Conservation (phyloP, 139 green algal genomes). For the Chloropicon primus region DNA sequence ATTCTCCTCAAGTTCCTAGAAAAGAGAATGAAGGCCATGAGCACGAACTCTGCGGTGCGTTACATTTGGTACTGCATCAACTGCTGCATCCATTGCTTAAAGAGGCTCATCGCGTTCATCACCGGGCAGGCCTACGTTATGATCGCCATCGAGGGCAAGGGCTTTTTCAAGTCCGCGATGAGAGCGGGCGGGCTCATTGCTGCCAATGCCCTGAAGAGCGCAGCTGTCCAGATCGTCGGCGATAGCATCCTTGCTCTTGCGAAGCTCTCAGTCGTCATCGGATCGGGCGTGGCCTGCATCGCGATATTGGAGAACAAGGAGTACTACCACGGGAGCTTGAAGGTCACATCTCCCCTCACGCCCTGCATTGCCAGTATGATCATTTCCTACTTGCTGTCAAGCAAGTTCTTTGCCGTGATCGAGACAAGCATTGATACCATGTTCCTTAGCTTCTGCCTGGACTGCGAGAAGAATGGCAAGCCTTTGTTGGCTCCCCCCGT, state of each 20-base stretch:
- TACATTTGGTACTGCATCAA: slow-evolving; percentile 7
- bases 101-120: slow-evolving; percentile 5
- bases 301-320: slow-evolving; percentile 1
- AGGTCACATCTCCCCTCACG: background rate
- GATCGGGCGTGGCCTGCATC: background rate
- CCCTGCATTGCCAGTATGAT: background rate
- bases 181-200: background rate
- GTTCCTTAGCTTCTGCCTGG: slow-evolving; percentile 2
- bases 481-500: background rate
- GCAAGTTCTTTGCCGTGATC: background rate
- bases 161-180: background rate
- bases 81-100: background rate
- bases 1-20: slow-evolving; percentile 1
- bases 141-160: slow-evolving; percentile 4
- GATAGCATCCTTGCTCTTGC: background rate
- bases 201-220: background rate
- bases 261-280: background rate
- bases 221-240: background rate
- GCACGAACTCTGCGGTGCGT: background rate
- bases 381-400: background rate
- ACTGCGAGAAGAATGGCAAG: background rate
- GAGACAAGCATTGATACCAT: slow-evolving; percentile 1
- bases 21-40: background rate
- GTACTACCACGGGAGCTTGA: background rate
- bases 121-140: background rate